Evolutionary conservation across 805 yeast genomes (phyloP).

Genomic region (Ogataea pini): DNA sequence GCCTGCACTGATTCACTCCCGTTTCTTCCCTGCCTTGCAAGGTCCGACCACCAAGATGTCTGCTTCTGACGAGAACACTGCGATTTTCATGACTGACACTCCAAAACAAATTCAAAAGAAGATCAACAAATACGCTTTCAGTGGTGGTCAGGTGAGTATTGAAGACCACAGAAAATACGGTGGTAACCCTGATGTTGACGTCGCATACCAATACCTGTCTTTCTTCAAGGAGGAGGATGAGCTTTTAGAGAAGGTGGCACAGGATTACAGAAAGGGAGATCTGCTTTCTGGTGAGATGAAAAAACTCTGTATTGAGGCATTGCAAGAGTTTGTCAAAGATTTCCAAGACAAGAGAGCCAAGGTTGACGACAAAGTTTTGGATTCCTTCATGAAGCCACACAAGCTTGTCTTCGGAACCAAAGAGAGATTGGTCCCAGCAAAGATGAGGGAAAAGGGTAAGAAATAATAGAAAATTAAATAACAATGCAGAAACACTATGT

Average conservation of each 20-base stretch:
- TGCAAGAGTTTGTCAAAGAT: slow-evolving; percentile 74
- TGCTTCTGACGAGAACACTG: slow-evolving; percentile 86
- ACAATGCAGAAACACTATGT: background rate
- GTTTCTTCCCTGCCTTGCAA: slow-evolving; percentile 97
- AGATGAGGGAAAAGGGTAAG: slow-evolving; percentile 50
- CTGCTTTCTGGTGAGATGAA: slow-evolving; percentile 92
- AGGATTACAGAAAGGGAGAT: slow-evolving; percentile 75
- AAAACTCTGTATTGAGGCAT: slow-evolving; percentile 74
- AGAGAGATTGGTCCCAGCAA: slow-evolving; percentile 72
- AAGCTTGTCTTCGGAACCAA: slow-evolving; percentile 71
- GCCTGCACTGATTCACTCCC: slow-evolving; percentile 90
- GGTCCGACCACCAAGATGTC: slow-evolving; percentile 97
- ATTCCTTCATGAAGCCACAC: slow-evolving; percentile 81
- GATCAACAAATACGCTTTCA: slow-evolving; percentile 93
- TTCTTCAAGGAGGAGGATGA: slow-evolving; percentile 91
- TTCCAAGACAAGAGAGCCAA: slow-evolving; percentile 79
- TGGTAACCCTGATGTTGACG: slow-evolving; percentile 94
- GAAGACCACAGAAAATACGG: slow-evolving; percentile 92
- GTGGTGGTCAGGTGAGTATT: slow-evolving; percentile 85
- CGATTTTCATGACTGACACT: slow-evolving; percentile 95
- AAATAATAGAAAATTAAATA: slow-evolving; percentile 19
- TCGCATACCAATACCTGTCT: slow-evolving; percentile 87
- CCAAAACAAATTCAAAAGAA: slow-evolving; percentile 90
- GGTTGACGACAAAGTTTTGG: slow-evolving; percentile 62
- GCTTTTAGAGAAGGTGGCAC: slow-evolving; percentile 60